Percentiles rank a stretch among this genome's conserved stretches.
phyloP scores from a whole-genome alignment of 257 asterid species.

The Penstemon davidsonii region DNA sequence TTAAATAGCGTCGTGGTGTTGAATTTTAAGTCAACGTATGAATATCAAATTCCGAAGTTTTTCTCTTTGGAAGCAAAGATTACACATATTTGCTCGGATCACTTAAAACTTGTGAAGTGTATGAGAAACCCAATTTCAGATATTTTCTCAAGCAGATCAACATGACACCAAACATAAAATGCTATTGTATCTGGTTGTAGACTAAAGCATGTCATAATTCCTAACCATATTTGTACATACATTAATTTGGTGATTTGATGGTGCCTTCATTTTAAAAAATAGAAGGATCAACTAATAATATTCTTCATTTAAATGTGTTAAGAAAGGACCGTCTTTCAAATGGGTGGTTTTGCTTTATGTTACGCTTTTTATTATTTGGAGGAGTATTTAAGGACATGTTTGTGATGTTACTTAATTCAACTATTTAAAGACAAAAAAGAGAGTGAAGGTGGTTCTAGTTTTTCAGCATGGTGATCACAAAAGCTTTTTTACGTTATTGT shows the following conservation, averaged over 20 bases:
- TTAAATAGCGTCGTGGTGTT: neutral
- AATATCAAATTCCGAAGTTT: neutral
- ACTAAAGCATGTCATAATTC: neutral
- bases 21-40: neutral
- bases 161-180: conserved; percentile 25
- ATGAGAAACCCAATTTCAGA: neutral
- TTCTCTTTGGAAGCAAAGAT: too few species aligned
- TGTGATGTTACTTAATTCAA: neutral
- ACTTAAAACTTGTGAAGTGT: neutral
- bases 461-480: neutral
- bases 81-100: too few species aligned
- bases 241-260: neutral
- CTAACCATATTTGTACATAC: neutral
- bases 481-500: neutral
- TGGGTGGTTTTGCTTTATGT: neutral
- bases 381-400: neutral
- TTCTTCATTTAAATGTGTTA: neutral
- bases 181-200: neutral
- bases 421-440: conserved; percentile 7
- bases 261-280: neutral
- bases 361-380: conserved; percentile 4
- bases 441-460: conserved; percentile 6
- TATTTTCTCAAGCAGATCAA: neutral
- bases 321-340: neutral
- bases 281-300: neutral